phyloP scores from a whole-genome alignment of 164 flowering plant species.

The Amborella trichopoda region DNA sequence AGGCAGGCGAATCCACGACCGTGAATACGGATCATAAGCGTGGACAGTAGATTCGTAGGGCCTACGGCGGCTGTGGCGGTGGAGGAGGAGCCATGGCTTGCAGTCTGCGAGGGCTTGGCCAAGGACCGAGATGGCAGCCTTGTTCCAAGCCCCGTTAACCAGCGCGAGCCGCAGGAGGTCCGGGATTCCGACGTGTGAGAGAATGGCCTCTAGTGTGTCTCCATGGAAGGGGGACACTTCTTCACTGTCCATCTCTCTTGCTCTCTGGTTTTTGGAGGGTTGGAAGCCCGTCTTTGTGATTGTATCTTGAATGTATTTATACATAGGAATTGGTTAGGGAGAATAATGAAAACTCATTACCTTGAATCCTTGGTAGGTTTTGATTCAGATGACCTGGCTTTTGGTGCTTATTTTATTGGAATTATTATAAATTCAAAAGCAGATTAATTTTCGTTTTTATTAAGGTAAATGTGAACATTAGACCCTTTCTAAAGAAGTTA shows the following conservation, averaged over 20 bases:
- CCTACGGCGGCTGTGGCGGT: constrained; percentile 21
- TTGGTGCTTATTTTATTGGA: no score
- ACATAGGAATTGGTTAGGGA: neutral
- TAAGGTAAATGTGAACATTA: no score
- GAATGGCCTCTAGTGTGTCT: constrained; percentile 40
- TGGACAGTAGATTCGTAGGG: constrained; percentile 15
- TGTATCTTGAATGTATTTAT: neutral
- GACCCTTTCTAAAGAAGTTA: no score
- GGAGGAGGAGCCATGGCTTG: constrained; percentile 71
- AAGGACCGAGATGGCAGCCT: constrained; percentile 36
- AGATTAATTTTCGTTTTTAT: no score
- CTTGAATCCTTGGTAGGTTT: no score
- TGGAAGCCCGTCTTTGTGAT: neutral
- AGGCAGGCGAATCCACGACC: constrained; percentile 32
- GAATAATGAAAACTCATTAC: no score
- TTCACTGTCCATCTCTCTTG: neutral
- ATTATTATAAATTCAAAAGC: no score
- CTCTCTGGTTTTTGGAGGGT: neutral
- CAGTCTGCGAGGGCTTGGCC: constrained; percentile 11
- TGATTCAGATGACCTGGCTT: no score
- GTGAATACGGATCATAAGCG: constrained; percentile 60
- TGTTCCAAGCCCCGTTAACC: constrained; percentile 55
- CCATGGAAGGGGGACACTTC: constrained; percentile 29
- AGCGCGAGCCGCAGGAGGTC: constrained; percentile 36
- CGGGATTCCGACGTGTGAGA: constrained; percentile 45